phyloP scores from a whole-genome alignment of 306 rosid species.

The Castanospermum australe region DNA sequence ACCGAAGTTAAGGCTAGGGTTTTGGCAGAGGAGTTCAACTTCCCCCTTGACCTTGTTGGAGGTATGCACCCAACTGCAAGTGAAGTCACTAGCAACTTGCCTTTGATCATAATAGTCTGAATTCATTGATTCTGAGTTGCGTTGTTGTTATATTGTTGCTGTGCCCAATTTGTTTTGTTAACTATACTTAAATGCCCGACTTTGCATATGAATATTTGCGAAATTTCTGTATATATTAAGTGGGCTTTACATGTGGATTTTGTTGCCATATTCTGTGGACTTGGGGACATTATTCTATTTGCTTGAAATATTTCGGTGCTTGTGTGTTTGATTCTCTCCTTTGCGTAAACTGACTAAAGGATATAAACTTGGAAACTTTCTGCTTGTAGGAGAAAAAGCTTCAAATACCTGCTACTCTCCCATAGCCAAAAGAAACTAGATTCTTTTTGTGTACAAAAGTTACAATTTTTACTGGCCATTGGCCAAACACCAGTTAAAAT shows the following conservation, averaged over 20 bases:
- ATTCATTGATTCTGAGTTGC: background rate
- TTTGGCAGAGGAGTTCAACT: too few relatives aligned
- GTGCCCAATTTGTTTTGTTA: background rate
- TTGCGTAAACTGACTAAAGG: too few relatives aligned
- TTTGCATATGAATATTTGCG: background rate
- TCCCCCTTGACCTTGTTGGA: too few relatives aligned
- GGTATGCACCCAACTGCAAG: background rate
- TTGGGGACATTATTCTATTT: background rate
- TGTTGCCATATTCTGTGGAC: background rate
- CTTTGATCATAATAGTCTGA: background rate
- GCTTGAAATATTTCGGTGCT: background rate
- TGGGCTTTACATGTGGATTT: background rate
- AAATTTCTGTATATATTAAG: too few relatives aligned
- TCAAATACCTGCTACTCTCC: background rate
- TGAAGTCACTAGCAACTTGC: background rate
- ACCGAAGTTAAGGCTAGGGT: too few relatives aligned
- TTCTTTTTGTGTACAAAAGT: background rate
- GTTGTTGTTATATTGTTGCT: background rate
- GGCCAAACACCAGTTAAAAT: too few relatives aligned
- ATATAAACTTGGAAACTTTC: too few relatives aligned
- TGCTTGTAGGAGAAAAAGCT: too few relatives aligned
- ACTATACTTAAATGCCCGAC: background rate
- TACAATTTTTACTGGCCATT: background rate
- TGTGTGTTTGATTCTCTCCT: background rate
- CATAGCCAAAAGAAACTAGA: background rate